A percentile compares a stretch with the other conserved stretches of the same genome.
Evolutionary conservation across 805 yeast genomes (phyloP).

Genomic region (Candida nemodendra): DNA sequence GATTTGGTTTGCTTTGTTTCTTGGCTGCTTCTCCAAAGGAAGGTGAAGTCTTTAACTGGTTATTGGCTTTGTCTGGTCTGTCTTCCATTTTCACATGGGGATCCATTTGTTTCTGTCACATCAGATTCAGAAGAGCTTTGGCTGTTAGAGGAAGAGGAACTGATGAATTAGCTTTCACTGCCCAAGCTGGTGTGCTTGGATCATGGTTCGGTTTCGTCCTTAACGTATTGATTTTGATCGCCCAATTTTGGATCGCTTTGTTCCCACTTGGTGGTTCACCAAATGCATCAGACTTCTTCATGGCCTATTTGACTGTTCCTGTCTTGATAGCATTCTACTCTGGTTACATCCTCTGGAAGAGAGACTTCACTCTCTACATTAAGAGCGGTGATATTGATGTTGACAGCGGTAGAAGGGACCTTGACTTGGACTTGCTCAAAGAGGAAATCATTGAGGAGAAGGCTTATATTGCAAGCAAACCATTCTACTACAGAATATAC

Average conservation of each 20-base stretch:
- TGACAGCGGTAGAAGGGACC: conserved; percentile 61
- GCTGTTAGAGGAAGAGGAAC: conserved; percentile 63
- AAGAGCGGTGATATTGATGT: conserved; percentile 53
- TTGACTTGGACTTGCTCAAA: conserved; percentile 53
- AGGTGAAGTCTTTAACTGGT: conserved; percentile 66
- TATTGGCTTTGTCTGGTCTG: conserved; percentile 73
- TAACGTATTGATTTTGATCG: conserved; percentile 59
- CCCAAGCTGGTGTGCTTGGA: conserved; percentile 69
- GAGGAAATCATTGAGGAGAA: conserved; percentile 60
- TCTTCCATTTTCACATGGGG: conserved; percentile 83
- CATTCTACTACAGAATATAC: conserved; percentile 49
- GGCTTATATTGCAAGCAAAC: conserved; percentile 45
- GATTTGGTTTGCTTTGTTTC: conserved; percentile 58
- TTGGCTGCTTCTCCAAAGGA: conserved; percentile 59
- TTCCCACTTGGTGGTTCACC: conserved; percentile 61
- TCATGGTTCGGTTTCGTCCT: conserved; percentile 60
- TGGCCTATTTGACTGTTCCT: conserved; percentile 63
- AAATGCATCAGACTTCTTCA: conserved; percentile 59
- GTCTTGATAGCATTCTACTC: conserved; percentile 52
- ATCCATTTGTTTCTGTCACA: conserved; percentile 64
- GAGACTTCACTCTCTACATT: conserved; percentile 43
- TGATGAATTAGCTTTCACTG: conserved; percentile 63
- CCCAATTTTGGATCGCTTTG: conserved; percentile 82
- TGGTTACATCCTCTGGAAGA: conserved; percentile 37
- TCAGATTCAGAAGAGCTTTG: conserved; percentile 70